Conservation (phyloP, 768 basidiomycete species). For the Russula compacta region DNA sequence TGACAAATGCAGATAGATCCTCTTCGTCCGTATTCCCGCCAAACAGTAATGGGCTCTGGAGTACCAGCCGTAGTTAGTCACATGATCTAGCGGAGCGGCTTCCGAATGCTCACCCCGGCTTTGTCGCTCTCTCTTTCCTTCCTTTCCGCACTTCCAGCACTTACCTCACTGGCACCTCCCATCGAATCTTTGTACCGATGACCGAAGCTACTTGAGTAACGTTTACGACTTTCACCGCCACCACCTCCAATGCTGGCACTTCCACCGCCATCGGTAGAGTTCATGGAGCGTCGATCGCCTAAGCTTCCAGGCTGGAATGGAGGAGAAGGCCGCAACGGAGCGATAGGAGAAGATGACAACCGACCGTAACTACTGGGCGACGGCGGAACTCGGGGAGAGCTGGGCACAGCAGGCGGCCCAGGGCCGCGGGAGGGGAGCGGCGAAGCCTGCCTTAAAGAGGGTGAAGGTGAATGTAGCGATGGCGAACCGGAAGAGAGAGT, state of each 20-base stretch:
- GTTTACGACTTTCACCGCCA: conserved; percentile 34
- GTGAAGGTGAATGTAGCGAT: conserved; percentile 40
- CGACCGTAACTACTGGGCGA: conserved; percentile 31
- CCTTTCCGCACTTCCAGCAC: conserved; percentile 32
- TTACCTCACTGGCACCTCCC: conserved; percentile 30
- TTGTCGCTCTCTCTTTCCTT: conserved; percentile 21
- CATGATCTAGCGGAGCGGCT: not conserved
- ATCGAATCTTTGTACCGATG: conserved; percentile 49
- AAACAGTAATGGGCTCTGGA: conserved; percentile 36
- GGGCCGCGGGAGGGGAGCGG: conserved; percentile 30
- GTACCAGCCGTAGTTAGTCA: conserved; percentile 1
- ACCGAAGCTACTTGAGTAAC: conserved; percentile 74
- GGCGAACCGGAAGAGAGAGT: conserved; percentile 40
- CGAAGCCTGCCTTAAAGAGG: conserved; percentile 39
- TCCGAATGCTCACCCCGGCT: conserved; percentile 13
- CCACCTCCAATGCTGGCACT: conserved; percentile 17
- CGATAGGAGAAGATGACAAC: conserved; percentile 25
- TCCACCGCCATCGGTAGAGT: conserved; percentile 23
- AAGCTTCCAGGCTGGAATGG: conserved; percentile 35
- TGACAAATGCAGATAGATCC: conserved; percentile 69
- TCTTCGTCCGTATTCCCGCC: conserved; percentile 56
- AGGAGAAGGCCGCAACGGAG: conserved; percentile 33
- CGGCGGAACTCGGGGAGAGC: conserved; percentile 35
- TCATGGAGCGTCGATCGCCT: conserved; percentile 33
- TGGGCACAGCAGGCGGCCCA: conserved; percentile 29